phyloP scores from a whole-genome alignment of 148 eudicot species.

The Rhododendron vialii region DNA sequence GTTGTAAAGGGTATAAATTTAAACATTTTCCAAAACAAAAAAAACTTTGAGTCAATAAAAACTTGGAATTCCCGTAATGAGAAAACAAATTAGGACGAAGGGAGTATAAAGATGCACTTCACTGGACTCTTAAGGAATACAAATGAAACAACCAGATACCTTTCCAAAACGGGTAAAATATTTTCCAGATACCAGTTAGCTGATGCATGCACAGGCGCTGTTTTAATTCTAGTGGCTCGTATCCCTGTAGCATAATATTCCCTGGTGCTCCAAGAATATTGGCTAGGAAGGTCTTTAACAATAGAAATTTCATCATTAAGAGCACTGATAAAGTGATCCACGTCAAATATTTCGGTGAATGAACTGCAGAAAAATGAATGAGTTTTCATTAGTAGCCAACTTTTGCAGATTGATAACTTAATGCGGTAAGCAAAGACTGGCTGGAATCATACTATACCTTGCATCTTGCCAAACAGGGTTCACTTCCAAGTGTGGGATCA shows the following conservation, averaged over 20 bases:
- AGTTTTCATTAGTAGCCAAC: not conserved
- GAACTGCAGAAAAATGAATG: conserved; percentile 39
- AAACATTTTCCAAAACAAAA: not conserved
- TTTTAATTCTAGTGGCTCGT: conserved; percentile 83
- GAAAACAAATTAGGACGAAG: not conserved
- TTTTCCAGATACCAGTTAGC: conserved; percentile 89
- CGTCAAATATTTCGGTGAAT: conserved; percentile 77
- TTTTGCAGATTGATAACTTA: not conserved
- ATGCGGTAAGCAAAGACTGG: not conserved
- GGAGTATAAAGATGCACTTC: not conserved
- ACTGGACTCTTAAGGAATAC: conserved; percentile 4
- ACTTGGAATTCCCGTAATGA: not conserved
- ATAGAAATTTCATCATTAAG: conserved; percentile 62
- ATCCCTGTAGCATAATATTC: conserved; percentile 90
- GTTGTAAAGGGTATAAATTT: not conserved
- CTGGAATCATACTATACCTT: conserved; percentile 33
- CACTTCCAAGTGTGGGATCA: conserved; percentile 77
- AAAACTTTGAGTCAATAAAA: not conserved
- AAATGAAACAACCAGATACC: conserved; percentile 36
- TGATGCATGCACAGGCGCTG: conserved; percentile 93
- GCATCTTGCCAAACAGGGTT: conserved; percentile 95
- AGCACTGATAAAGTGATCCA: conserved; percentile 75
- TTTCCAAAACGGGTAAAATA: conserved; percentile 71
- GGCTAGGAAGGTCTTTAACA: conserved; percentile 69
- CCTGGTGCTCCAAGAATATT: conserved; percentile 89